Base-by-base conservation (phyloP, 2,329 filamentous ascomycete genomes). In the Monosporascus sp. region DNA sequence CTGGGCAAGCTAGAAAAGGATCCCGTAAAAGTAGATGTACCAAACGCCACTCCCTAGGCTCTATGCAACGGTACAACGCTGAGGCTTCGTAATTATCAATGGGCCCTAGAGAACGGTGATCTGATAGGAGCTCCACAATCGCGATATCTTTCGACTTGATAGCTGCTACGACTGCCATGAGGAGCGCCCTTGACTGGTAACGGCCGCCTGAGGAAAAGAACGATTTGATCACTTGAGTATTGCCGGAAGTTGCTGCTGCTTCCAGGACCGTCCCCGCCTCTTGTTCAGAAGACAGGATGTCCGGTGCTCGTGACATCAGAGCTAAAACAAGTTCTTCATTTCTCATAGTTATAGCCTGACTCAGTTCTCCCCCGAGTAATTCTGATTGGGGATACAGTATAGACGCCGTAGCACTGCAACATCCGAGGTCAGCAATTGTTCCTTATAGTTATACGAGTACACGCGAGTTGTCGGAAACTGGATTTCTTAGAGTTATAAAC, bases 141-240 rank as follows among this genome's bases (percentile, higher is more conserved):
- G 44, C 40, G 19, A 31, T 2, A 22, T 54, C 49, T 14, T 40
- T 24, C 9, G 49, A 52, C 7, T 22, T 3, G 8, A 37, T 14
- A 24, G 49, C 52, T 1, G 43, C 22, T 14, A 46, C 1, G 4
- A 52, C 52, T 24, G 52, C 52, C 9, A 16, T 38, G 14, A 44
- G 9, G 52, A 54, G 52, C 24, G 52, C 49, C 49, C 11, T 19
- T 19, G 52, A 52, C 38, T 7, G 17, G 49, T 54, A 54, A 27
- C 2, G 11, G 20, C 52, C 49, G 3, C 52, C 52, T 3, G 16
- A 52, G 27, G 31, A 48, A 49, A 54, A 51, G 45, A 49, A 52
- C 17, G 40, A n/a, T 14, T 37, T 31, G 24, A 54, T 41, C 0
- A 49, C 49, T 5, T 43, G 17, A 17, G 4, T 19, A 16, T 52